Percentiles rank a stretch among this genome's conserved stretches.
Evolutionary conservation across 2,329 filamentous ascomycete species (phyloP).

Genomic region (Zasmidium citrigriseum): DNA sequence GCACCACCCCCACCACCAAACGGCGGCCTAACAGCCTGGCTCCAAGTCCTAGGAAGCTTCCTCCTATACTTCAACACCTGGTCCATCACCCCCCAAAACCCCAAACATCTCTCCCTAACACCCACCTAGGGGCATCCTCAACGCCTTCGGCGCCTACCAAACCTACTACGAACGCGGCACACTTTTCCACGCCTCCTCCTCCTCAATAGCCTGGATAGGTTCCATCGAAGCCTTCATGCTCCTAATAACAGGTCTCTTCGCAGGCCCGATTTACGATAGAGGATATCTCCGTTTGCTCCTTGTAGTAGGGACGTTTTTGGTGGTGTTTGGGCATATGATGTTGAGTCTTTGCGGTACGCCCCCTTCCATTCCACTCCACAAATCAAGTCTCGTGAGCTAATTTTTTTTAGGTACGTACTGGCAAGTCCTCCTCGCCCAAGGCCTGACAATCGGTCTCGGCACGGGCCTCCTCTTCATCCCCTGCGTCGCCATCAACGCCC

Average conservation of each 20-base stretch:
- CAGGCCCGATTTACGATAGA: slow-evolving; percentile 38
- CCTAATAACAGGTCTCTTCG: slow-evolving; percentile 36
- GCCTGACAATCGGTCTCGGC: slow-evolving; percentile 38
- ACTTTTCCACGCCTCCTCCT: slow-evolving; percentile 3
- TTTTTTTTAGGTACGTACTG: slow-evolving; percentile 52
- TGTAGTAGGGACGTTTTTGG: slow-evolving; percentile 53
- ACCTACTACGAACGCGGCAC: slow-evolving; percentile 44
- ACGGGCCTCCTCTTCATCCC: slow-evolving; percentile 40
- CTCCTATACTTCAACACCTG: neutral
- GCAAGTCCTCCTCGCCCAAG: slow-evolving; percentile 49
- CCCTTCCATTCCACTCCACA: too few relatives aligned
- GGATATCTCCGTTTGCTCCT: slow-evolving; percentile 38
- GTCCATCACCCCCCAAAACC: neutral
- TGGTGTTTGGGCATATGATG: slow-evolving; percentile 66
- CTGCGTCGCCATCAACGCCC: slow-evolving; percentile 41
- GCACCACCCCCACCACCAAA: slow-evolving; percentile 33
- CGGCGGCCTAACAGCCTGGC: slow-evolving; percentile 47
- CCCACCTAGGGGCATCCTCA: neutral
- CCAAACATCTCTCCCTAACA: neutral
- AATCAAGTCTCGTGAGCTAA: too few relatives aligned
- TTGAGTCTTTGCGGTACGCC: slow-evolving; percentile 57
- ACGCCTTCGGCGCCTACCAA: slow-evolving; percentile 44
- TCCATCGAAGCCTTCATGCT: slow-evolving; percentile 46
- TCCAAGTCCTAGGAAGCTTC: slow-evolving; percentile 39
- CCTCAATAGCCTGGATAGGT: slow-evolving; percentile 46